Evolutionary conservation across 2,329 filamentous ascomycete genomes (phyloP).

Genomic region (Beauveria sp.): DNA sequence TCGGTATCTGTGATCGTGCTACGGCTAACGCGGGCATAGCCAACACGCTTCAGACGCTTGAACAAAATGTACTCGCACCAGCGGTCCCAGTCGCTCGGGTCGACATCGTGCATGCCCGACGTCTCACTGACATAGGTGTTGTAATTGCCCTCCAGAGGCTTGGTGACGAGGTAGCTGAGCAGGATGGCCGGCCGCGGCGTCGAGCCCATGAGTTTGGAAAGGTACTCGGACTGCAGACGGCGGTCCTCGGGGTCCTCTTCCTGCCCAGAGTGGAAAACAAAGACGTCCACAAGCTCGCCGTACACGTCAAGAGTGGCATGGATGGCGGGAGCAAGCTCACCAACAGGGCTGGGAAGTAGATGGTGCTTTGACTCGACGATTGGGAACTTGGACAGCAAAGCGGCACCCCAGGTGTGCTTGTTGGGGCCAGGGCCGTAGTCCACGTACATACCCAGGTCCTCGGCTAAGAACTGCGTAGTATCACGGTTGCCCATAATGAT

Average conservation of each 20-base stretch:
- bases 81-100: conserved; percentile 85
- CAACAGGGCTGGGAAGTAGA: conserved; percentile 84
- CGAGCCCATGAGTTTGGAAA: conserved; percentile 80
- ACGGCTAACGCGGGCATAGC: conserved; percentile 83
- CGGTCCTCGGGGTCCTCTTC: conserved; percentile 94
- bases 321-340: conserved; percentile 91
- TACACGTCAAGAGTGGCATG: conserved; percentile 95
- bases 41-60: conserved; percentile 76
- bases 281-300: conserved; percentile 81
- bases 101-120: conserved; percentile 93
- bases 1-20: conserved; percentile 96
- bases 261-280: conserved; percentile 97
- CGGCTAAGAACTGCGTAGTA: conserved; percentile 87
- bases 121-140: conserved; percentile 83
- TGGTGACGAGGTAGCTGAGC: conserved; percentile 87
- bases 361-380: conserved; percentile 97
- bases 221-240: conserved; percentile 76
- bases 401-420: conserved; percentile 97
- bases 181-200: conserved; percentile 74
- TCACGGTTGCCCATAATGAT: conserved; percentile 99
- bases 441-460: conserved; percentile 97
- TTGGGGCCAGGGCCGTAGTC: conserved; percentile 96
- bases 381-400: conserved; percentile 91
- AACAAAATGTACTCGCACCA: conserved; percentile 99
- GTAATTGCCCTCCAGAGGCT: conserved; percentile 88